Evolutionary conservation across 345 rosid genomes (phyloP), one percentile per base, ranked within the genome.

Genomic region (Aegle marmelos): DNA sequence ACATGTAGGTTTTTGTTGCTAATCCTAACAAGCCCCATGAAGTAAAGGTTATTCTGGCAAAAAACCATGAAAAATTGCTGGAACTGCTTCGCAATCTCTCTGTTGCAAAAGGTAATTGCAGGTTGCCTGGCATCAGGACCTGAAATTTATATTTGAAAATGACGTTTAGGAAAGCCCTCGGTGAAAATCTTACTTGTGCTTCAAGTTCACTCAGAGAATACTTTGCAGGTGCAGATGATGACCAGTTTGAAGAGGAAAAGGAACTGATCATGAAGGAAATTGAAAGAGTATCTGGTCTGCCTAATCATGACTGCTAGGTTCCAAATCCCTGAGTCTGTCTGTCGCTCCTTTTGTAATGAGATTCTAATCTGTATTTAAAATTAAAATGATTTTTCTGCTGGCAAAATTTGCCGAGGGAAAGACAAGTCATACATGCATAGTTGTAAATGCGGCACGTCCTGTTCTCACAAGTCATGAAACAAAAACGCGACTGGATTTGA

Each of bases 11-110:
- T 78, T 96, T 94, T 85, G 98, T 94, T 69, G 99, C 99, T 50
- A 96, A 96, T 84, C 99, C 98, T 80, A 92, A 91, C 90, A 96
- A 96, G 83, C 98, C 99, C 54, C 88, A 83, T 56, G 97, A 92
- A 77, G 85, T 96, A 56, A 94, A 91, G 81, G 85, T 91, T 85
- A 96, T 96, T 78, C 79, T 96, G 86, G 91, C 94, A 21, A 96
- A 89, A 84, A 94, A 94, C 82, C 91, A 88, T 69, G 94, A 88
- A 83, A 90, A 88, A 56, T 88, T 94, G 83, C 84, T 91, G 74
- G 87, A 89, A 58, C 80, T 96, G 83, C 90, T 94, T 67, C 84
- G 78, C 9, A 85, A 90, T 85, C 93, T 96, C 56, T 85, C 91
- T 50, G 91, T 68, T 50, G 97, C 94, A 71, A 94, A 91, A 94